Conservation (phyloP, 78 protist genomes). For the Dictyostelium intermedium region DNA sequence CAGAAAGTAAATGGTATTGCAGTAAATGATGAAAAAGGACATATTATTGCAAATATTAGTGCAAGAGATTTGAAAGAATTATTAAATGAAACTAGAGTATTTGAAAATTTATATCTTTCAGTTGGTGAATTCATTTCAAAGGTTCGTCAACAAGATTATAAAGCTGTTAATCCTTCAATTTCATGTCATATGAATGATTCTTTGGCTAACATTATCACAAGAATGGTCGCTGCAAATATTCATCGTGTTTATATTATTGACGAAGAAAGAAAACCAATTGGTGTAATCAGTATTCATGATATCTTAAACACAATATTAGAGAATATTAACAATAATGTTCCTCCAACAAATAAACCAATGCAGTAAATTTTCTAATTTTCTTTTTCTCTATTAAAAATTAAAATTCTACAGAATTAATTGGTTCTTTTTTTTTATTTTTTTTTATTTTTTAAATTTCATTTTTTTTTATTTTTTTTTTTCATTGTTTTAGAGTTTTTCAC, state of each 20-base stretch:
- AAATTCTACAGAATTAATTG: no score
- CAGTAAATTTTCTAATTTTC: background rate
- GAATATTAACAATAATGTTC: slow-evolving; percentile 4
- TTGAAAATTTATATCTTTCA: slow-evolving; percentile 67
- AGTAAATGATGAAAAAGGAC: slow-evolving; percentile 60
- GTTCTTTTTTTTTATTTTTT: no score
- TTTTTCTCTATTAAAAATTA: no score
- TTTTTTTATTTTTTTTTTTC: no score
- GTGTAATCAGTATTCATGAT: slow-evolving; percentile 62
- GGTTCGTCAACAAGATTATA: slow-evolving; percentile 52
- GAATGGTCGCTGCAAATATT: slow-evolving; percentile 65
- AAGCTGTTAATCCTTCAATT: slow-evolving; percentile 51
- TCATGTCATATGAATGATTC: slow-evolving; percentile 34
- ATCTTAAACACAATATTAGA: slow-evolving; percentile 51
- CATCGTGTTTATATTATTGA: slow-evolving; percentile 60
- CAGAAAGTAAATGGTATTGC: slow-evolving; percentile 72
- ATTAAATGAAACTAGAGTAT: slow-evolving; percentile 53
- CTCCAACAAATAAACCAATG: slow-evolving; percentile 9
- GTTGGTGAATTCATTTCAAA: slow-evolving; percentile 67
- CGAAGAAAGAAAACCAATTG: slow-evolving; percentile 55
- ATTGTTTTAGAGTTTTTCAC: no score
- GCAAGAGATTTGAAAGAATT: slow-evolving; percentile 71
- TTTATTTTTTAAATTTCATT: no score
- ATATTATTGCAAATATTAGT: slow-evolving; percentile 49
- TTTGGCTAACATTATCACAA: slow-evolving; percentile 20